Evolutionary conservation across 129 eudicot genomes (phyloP).

Genomic region (Smallanthus sonchifolius): DNA sequence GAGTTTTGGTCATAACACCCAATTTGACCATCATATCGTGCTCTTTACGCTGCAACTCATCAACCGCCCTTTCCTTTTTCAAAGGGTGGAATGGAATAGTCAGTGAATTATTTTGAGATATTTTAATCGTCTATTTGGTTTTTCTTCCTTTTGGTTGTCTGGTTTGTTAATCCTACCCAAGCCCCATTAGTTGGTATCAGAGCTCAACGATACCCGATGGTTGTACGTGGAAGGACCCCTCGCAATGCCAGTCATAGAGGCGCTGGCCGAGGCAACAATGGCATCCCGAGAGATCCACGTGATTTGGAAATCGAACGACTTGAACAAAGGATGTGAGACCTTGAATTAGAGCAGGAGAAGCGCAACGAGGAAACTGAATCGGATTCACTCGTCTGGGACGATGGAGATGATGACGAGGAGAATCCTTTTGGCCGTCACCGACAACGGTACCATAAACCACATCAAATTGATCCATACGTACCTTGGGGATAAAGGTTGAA

Average conservation of each 20-base stretch:
- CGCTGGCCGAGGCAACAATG: neutral
- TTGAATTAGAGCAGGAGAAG: neutral
- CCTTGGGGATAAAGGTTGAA: neutral
- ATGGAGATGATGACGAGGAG: neutral
- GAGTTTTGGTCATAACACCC: no score
- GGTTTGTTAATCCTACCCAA: no score
- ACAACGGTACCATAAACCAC: neutral
- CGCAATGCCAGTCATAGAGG: neutral
- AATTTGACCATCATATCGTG: no score
- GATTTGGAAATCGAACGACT: neutral
- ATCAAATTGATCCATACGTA: neutral
- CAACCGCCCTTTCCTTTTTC: no score
- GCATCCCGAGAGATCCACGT: neutral
- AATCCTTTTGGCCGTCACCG: neutral
- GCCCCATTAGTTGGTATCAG: neutral
- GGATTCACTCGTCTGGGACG: neutral
- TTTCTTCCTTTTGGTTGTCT: no score
- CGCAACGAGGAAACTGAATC: slow-evolving; percentile 1
- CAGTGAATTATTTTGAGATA: no score
- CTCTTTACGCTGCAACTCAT: no score
- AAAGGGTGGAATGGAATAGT: no score
- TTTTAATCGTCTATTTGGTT: no score
- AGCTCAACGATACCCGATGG: neutral
- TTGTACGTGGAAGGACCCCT: neutral
- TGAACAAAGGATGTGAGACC: slow-evolving; percentile 7